phyloP scores from a whole-genome alignment of 345 rosid species.

The Anastatica hierochuntica region DNA sequence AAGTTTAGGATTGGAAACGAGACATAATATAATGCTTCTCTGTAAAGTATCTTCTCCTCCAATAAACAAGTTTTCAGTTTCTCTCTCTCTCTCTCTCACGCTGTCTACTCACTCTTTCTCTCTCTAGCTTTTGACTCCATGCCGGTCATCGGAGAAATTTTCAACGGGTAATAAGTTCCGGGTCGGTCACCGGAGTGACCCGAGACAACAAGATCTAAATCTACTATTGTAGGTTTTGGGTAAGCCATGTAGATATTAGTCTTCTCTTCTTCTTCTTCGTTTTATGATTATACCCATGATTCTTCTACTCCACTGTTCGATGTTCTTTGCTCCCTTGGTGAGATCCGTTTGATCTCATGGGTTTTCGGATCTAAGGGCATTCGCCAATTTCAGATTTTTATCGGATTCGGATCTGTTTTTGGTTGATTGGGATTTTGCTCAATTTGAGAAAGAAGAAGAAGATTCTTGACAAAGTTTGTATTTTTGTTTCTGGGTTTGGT shows the following conservation, averaged over 20 bases:
- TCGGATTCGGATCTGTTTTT: conserved; percentile 19
- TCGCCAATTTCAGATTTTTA: too few species aligned
- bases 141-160: conserved; percentile 43
- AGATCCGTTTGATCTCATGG: conserved; percentile 21
- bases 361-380: too few species aligned
- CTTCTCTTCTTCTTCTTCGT: neutral
- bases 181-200: conserved; percentile 5
- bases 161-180: conserved; percentile 16
- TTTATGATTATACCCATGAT: neutral
- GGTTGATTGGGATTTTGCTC: neutral
- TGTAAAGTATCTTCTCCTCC: neutral
- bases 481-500: neutral
- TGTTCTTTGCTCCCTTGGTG: too few species aligned
- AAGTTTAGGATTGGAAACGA: too few species aligned
- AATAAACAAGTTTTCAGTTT: conserved; percentile 3
- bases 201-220: conserved; percentile 22
- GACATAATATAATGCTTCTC: too few species aligned
- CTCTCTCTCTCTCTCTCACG: neutral
- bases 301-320: too few species aligned
- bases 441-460: too few species aligned
- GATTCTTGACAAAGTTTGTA: too few species aligned
- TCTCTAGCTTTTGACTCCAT: conserved; percentile 9
- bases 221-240: neutral
- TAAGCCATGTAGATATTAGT: too few species aligned
- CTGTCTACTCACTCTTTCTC: conserved; percentile 5